Evolutionary conservation across 495 filamentous ascomycete genomes (phyloP).

Genomic region (Letharia lupina): DNA sequence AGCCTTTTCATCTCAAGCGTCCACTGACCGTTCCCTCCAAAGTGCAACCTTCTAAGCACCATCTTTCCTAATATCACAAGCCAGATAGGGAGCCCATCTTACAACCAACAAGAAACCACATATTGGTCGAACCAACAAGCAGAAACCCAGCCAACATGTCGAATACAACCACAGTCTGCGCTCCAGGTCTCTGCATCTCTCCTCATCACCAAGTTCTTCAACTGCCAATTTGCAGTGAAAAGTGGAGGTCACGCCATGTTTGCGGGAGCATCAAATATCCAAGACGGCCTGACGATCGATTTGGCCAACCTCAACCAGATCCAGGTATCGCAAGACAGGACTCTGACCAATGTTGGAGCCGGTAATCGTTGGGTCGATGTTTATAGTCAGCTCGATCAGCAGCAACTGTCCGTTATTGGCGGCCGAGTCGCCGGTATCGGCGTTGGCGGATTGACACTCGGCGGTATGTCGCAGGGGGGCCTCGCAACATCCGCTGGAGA

Average conservation of each 20-base stretch:
- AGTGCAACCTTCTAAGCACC: conserved; percentile 3
- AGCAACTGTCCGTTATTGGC: conserved; percentile 44
- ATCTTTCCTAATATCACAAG: conserved; percentile 7
- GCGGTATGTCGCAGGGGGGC: conserved; percentile 25
- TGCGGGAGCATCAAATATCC: conserved; percentile 45
- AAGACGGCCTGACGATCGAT: conserved; percentile 47
- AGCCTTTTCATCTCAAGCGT: background rate
- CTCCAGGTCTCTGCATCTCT: conserved; percentile 28
- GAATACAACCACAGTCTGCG: conserved; percentile 36
- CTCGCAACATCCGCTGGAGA: no score
- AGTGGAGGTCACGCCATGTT: conserved; percentile 45
- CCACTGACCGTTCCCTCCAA: background rate
- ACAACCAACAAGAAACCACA: conserved; percentile 32
- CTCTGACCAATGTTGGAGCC: conserved; percentile 39
- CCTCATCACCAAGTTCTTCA: conserved; percentile 15
- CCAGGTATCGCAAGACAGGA: conserved; percentile 35
- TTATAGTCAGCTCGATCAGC: conserved; percentile 41
- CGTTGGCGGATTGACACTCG: conserved; percentile 49
- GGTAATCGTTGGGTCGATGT: conserved; percentile 48
- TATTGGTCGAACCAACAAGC: conserved; percentile 44
- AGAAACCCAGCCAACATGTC: conserved; percentile 39
- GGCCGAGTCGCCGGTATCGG: conserved; percentile 50
- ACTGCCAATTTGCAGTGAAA: conserved; percentile 42
- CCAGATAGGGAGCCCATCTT: conserved; percentile 18
- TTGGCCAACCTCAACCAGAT: conserved; percentile 39